Evolutionary conservation across 2,329 filamentous ascomycete genomes (phyloP).

Genomic region (Camptophora hylomeconis): DNA sequence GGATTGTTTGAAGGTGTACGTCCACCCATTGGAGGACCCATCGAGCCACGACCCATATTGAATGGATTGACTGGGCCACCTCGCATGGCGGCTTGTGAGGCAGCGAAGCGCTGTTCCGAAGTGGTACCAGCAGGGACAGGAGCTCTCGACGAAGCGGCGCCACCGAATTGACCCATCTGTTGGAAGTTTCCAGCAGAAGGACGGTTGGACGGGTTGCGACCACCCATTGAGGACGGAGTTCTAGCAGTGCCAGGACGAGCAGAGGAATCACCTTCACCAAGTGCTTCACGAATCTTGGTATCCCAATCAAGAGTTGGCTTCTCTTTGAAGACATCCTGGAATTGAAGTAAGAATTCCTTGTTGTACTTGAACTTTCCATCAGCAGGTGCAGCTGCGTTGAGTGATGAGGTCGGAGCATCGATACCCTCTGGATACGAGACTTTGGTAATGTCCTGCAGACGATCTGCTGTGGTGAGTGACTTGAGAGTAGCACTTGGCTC

Average conservation of each 20-base stretch:
- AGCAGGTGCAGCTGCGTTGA: conserved; percentile 61
- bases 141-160: conserved; percentile 30
- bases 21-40: conserved; percentile 47
- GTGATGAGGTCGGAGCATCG: conserved; percentile 76
- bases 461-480: conserved; percentile 80
- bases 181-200: conserved; percentile 38
- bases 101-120: conserved; percentile 61
- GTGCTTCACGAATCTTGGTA: conserved; percentile 66
- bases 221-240: conserved; percentile 35
- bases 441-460: conserved; percentile 66
- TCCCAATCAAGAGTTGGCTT: conserved; percentile 93
- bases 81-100: conserved; percentile 40
- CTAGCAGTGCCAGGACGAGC: conserved; percentile 48
- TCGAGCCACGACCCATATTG: conserved; percentile 48
- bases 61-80: conserved; percentile 39
- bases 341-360: conserved; percentile 87
- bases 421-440: conserved; percentile 74
- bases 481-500: conserved; percentile 91
- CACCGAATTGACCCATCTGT: conserved; percentile 58
- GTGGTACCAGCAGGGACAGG: conserved; percentile 64
- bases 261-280: conserved; percentile 62
- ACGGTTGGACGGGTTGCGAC: conserved; percentile 38
- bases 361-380: conserved; percentile 88
- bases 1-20: conserved; percentile 42
- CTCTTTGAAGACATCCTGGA: conserved; percentile 91